Conservation (phyloP, 192 early-diverging fungal species). For the Coemansia sp. region DNA sequence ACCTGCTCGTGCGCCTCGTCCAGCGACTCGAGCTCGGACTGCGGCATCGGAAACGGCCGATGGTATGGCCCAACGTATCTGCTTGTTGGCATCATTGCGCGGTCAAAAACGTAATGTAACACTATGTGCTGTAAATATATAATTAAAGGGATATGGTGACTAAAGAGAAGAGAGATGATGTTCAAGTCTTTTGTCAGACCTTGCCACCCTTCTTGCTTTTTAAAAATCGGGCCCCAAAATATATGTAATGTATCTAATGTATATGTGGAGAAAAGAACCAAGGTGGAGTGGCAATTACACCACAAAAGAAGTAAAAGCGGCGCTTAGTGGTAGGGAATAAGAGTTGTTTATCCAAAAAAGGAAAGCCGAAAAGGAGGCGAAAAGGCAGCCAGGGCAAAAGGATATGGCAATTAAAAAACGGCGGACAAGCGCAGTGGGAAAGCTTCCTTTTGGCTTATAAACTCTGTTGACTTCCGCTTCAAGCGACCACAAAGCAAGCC, state of each 20-base stretch:
- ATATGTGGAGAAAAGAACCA: not conserved
- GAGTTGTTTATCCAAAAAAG: not conserved
- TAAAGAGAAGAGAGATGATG: not conserved
- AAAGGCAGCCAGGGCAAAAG: not conserved
- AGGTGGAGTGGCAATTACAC: not conserved
- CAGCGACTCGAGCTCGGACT: not conserved
- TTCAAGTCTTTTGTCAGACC: not conserved
- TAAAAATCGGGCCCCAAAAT: no score
- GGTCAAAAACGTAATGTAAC: no score
- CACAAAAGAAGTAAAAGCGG: not conserved
- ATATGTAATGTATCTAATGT: not conserved
- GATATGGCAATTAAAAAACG: not conserved
- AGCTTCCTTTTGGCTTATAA: not conserved
- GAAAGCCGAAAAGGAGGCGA: not conserved
- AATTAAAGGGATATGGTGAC: not conserved
- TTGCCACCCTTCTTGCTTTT: not conserved
- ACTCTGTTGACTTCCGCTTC: not conserved
- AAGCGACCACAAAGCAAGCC: not conserved
- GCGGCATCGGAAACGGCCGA: not conserved
- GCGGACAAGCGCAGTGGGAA: not conserved
- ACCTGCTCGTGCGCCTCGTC: not conserved
- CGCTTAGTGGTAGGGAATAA: not conserved
- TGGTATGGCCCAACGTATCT: slow-evolving; percentile 17
- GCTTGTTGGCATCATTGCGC: slow-evolving; percentile 1
- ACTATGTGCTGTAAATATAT: not conserved